Conservation (phyloP, 2,329 filamentous ascomycete species). For the Paecilomyces dactylethromorphus region DNA sequence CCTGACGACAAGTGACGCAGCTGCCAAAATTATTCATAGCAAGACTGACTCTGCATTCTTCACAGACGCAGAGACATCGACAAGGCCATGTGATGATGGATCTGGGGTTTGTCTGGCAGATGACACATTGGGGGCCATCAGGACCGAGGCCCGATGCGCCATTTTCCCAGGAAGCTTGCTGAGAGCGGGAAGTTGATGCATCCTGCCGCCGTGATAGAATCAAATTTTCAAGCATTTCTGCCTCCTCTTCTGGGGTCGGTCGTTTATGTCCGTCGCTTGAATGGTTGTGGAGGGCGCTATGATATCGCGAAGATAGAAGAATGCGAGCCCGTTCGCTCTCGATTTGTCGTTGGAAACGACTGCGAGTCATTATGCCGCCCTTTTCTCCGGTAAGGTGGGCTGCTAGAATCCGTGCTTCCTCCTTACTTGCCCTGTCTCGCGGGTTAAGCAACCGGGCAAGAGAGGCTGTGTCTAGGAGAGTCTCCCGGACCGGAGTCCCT, state of each 20-base stretch:
- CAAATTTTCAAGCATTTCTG: conserved; percentile 52
- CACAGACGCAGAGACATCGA: conserved; percentile 86
- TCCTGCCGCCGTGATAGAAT: conserved; percentile 49
- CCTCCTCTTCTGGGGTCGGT: conserved; percentile 48
- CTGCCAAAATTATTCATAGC: conserved; percentile 97
- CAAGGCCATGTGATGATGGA: conserved; percentile 96
- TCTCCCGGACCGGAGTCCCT: conserved; percentile 53
- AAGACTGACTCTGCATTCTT: conserved; percentile 87
- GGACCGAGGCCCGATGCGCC: conserved; percentile 69
- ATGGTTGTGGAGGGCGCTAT: conserved; percentile 16
- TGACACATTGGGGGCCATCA: conserved; percentile 77
- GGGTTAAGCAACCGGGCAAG: conserved; percentile 80
- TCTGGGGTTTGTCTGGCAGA: conserved; percentile 79
- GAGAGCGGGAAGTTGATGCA: conserved; percentile 7
- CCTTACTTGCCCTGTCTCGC: conserved; percentile 65
- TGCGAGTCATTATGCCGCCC: conserved; percentile 70
- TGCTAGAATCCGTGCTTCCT: conserved; percentile 74
- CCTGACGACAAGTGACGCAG: conserved; percentile 87
- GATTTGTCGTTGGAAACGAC: conserved; percentile 62
- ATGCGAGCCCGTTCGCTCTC: conserved; percentile 65
- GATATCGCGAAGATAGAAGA: conserved; percentile 45
- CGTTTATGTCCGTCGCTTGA: conserved; percentile 17
- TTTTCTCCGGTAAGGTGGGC: conserved; percentile 62
- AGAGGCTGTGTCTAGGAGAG: conserved; percentile 58
- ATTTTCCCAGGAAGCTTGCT: conserved; percentile 52